These are phyloP conservation scores for Sonneratia alba DNA, from an alignment of 345 rosid genomes.

Conservation along the genomic window DNA sequence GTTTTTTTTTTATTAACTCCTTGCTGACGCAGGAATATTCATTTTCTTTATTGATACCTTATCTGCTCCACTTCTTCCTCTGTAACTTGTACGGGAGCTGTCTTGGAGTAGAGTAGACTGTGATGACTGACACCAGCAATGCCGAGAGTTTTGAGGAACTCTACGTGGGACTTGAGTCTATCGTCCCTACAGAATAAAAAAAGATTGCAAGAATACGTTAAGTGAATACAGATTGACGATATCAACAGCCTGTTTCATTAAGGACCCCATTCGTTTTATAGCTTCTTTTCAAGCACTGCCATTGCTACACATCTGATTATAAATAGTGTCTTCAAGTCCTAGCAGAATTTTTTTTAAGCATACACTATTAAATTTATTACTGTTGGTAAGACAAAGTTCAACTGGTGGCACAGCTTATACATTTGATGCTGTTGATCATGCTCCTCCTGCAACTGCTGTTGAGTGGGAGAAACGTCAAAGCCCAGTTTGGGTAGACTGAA, in stretches of 20 bases:
- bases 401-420: slow-evolving; percentile 24
- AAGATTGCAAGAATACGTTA: background rate
- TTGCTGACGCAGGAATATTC: background rate
- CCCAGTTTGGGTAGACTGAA: slow-evolving; percentile 86
- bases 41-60: slow-evolving; percentile 26
- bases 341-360: background rate
- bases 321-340: background rate
- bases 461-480: slow-evolving; percentile 77
- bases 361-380: background rate
- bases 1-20: background rate
- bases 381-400: background rate
- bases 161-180: slow-evolving; percentile 44
- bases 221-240: background rate
- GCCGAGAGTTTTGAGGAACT: slow-evolving; percentile 66
- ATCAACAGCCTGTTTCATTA: background rate
- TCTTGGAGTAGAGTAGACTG: slow-evolving; percentile 84
- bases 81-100: slow-evolving; percentile 53
- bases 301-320: background rate
- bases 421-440: slow-evolving; percentile 66
- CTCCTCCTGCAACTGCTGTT: slow-evolving; percentile 81
- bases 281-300: background rate
- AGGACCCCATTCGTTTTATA: background rate
- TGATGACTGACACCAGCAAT: slow-evolving; percentile 98
- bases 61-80: slow-evolving; percentile 49
- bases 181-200: slow-evolving; percentile 38